Evolutionary conservation across 495 filamentous ascomycete species (phyloP).

Genomic region (Trichoderma virens): DNA sequence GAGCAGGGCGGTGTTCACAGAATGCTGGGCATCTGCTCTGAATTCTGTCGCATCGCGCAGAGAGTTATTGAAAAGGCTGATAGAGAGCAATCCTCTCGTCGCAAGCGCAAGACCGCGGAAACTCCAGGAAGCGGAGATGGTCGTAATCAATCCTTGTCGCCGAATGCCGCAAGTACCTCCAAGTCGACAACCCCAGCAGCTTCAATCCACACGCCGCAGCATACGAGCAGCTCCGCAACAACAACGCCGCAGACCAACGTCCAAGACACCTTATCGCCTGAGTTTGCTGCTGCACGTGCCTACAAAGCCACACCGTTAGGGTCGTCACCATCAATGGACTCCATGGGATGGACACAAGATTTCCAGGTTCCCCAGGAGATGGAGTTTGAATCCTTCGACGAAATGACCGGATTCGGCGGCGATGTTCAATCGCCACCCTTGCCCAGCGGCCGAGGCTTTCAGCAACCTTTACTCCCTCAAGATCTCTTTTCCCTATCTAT

Average conservation of each 20-base stretch:
- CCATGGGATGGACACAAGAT: constrained; percentile 24
- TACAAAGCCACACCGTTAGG: constrained; percentile 23
- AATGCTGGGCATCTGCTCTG: constrained; percentile 86
- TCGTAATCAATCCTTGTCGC: constrained; percentile 15
- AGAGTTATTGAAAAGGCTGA: constrained; percentile 88
- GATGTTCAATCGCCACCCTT: constrained; percentile 33
- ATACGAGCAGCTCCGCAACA: constrained; percentile 17
- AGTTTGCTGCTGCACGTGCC: not conserved
- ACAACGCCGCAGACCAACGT: constrained; percentile 18
- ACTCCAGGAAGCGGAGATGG: constrained; percentile 5
- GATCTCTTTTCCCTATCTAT: constrained; percentile 96
- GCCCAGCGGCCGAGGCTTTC: constrained; percentile 27
- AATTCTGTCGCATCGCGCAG: constrained; percentile 91
- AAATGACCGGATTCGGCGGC: constrained; percentile 37
- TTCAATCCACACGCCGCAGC: constrained; percentile 22
- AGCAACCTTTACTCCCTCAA: constrained; percentile 92
- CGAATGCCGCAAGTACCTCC: constrained; percentile 1
- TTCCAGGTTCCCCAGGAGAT: constrained; percentile 18
- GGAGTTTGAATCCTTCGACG: constrained; percentile 40
- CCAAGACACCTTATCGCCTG: not conserved
- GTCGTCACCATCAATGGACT: constrained; percentile 25
- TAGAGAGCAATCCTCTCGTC: constrained; percentile 63
- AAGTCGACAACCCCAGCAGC: constrained; percentile 20
- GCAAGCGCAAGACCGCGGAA: constrained; percentile 70
- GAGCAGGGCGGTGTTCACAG: constrained; percentile 81